A percentile compares a stretch with the other conserved stretches of the same genome.
phyloP scores from a whole-genome alignment of 768 basidiomycete genomes.

The Lactarius deliciosus region DNA sequence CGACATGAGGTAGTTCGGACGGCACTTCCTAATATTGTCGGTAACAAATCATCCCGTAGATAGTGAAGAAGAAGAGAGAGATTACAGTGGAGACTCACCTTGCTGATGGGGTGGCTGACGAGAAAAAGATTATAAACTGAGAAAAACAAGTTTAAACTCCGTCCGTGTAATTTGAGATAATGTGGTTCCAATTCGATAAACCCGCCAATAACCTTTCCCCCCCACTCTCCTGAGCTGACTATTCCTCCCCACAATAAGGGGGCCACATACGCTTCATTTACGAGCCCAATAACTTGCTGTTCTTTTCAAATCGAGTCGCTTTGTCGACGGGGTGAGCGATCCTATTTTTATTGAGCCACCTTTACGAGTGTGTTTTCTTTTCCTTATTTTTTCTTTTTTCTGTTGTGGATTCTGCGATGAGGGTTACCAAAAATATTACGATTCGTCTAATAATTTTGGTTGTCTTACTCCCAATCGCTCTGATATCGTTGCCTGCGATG shows the following conservation, averaged over 20 bases:
- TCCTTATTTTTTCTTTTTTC: background rate
- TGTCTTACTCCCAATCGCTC: background rate
- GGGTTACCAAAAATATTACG: conserved; percentile 28
- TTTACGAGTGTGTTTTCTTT: background rate
- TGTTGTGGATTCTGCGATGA: background rate
- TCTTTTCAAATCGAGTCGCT: background rate
- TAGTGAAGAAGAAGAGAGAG: background rate
- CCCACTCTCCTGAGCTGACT: background rate
- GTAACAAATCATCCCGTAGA: conserved; percentile 24
- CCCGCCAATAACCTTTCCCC: conserved; percentile 18
- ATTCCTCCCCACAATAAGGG: conserved; percentile 15
- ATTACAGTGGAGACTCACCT: background rate
- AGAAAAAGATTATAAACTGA: conserved; percentile 25
- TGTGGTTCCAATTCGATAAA: conserved; percentile 21
- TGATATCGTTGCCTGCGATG: background rate
- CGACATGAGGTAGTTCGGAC: conserved; percentile 28
- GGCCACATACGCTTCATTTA: conserved; percentile 10
- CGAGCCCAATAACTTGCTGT: background rate
- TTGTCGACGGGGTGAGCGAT: conserved; percentile 18
- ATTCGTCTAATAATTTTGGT: conserved; percentile 12
- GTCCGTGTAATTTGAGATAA: conserved; percentile 26
- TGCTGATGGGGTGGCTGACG: background rate
- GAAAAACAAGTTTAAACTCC: conserved; percentile 23
- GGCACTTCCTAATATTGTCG: conserved; percentile 32
- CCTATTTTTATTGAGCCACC: conserved; percentile 15